phyloP scores from a whole-genome alignment of 768 basidiomycete species.

The Clitopilus passeckerianus region DNA sequence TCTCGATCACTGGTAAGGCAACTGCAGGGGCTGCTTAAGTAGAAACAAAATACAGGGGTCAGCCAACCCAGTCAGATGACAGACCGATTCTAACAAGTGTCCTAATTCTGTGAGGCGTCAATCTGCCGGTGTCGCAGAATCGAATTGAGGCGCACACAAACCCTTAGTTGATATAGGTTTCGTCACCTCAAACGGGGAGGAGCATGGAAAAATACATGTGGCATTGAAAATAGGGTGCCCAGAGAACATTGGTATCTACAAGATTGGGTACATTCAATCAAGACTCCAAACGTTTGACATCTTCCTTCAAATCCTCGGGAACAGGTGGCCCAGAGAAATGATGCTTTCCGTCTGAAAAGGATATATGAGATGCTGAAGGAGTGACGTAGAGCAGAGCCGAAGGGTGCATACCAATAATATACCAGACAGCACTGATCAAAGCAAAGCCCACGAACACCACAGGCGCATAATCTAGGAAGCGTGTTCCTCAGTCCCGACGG shows the following conservation, averaged over 20 bases:
- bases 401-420: slow-evolving; percentile 42
- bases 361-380: neutral
- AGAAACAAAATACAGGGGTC: too few relatives aligned
- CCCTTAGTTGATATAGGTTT: too few relatives aligned
- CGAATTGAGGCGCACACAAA: too few relatives aligned
- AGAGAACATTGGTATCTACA: neutral
- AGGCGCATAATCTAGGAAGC: slow-evolving; percentile 54
- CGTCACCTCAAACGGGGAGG: too few relatives aligned
- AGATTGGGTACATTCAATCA: neutral
- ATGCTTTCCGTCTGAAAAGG: slow-evolving; percentile 31
- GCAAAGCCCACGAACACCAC: slow-evolving; percentile 65
- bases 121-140: too few relatives aligned
- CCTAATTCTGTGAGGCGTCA: too few relatives aligned
- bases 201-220: too few relatives aligned
- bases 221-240: neutral
- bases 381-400: neutral
- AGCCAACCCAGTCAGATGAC: too few relatives aligned
- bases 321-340: slow-evolving; percentile 41
- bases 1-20: too few relatives aligned
- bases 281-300: neutral
- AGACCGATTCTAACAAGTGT: too few relatives aligned
- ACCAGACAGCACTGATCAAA: slow-evolving; percentile 55
- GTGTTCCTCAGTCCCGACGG: neutral
- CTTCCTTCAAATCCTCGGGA: slow-evolving; percentile 10
- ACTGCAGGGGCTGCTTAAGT: too few relatives aligned